A percentile compares a stretch with the other conserved stretches of the same genome.
Evolutionary conservation across 495 filamentous ascomycete genomes (phyloP).

Genomic region (Hypoxylon lienhwacheense): DNA sequence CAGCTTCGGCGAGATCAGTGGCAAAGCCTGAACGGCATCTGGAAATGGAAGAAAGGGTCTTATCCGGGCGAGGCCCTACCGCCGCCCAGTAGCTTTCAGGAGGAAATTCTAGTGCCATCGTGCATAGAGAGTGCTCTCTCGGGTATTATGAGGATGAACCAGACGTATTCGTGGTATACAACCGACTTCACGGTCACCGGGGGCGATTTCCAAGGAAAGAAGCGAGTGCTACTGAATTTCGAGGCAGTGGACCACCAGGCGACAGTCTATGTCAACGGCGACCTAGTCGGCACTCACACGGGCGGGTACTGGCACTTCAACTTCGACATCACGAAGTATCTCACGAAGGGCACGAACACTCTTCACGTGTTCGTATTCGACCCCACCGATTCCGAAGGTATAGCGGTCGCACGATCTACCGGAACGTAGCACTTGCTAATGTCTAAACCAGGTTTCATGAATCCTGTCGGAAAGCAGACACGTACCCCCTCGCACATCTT

Average conservation of each 20-base stretch:
- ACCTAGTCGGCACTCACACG: slow-evolving; percentile 54
- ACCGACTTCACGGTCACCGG: slow-evolving; percentile 58
- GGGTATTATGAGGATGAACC: slow-evolving; percentile 55
- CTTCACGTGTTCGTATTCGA: slow-evolving; percentile 67
- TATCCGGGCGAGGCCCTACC: slow-evolving; percentile 42
- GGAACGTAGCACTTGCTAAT: not conserved
- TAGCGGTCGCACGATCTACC: not conserved
- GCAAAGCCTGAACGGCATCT: slow-evolving; percentile 67
- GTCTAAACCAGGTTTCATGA: slow-evolving; percentile 43
- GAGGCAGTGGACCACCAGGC: slow-evolving; percentile 71
- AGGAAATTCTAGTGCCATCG: slow-evolving; percentile 63
- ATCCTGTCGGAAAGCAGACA: slow-evolving; percentile 67
- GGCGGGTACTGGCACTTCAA: slow-evolving; percentile 67
- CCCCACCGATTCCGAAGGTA: slow-evolving; percentile 58
- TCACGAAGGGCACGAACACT: slow-evolving; percentile 53
- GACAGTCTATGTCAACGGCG: slow-evolving; percentile 64
- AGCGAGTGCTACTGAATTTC: slow-evolving; percentile 62
- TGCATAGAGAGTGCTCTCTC: slow-evolving; percentile 59
- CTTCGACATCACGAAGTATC: slow-evolving; percentile 58
- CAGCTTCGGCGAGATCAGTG: slow-evolving; percentile 60
- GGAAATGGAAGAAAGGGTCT: slow-evolving; percentile 59
- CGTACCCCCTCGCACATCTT: slow-evolving; percentile 63
- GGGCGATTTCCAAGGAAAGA: slow-evolving; percentile 44
- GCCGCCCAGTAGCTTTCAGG: slow-evolving; percentile 28
- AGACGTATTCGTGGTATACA: slow-evolving; percentile 62